Base-by-base conservation (phyloP, 768 basidiomycete species). In the Lentinus brumalis region DNA sequence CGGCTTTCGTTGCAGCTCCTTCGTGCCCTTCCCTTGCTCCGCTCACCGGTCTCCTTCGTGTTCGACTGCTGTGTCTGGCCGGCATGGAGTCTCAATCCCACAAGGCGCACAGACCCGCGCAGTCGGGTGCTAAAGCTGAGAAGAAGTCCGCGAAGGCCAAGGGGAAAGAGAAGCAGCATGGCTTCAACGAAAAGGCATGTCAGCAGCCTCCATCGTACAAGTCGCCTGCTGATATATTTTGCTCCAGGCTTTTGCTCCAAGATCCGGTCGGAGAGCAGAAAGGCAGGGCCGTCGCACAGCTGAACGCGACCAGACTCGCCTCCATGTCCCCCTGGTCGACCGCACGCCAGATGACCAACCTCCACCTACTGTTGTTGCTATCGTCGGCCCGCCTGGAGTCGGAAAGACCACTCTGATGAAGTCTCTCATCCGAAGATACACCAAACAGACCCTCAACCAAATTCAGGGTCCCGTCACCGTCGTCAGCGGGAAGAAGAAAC, bases 331-430 rank as follows among this genome's bases (percentile, higher is more conserved):
- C 14, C 84, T 97, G 31, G 92, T 98, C 55, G 89, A 98, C 74
- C 85, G 97, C 53, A 98, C 94, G 10, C 96, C 97, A 4, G 89
- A 94, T 62, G 87, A 90, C 56, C 84, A 87, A 44, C 94, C 97
- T 2, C 96, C 97, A 2, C 97, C 97, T 5, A 86, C 98, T 67
- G 86, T 98, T 61, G 85, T 99, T 39, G 96, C 96, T 30, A 83
- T 99, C 52, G 96, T 98, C 41, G 97, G 97, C 0, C 96, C 97
- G 31, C 89, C 96, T 2, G 97, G 97, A 8, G 97, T 98, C 31
- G 97, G 97, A 57, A 99, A 98, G 75, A 92, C 93, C 1, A 98
- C 95, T 1, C 80, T 99, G 11, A 81, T 98, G 65, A 94, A 95
- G 71, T 92, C 89, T 65, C 86, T 99, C 18, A 88, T 99, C 39